Conservation (phyloP, 768 basidiomycete species). For the Mycena floridula region DNA sequence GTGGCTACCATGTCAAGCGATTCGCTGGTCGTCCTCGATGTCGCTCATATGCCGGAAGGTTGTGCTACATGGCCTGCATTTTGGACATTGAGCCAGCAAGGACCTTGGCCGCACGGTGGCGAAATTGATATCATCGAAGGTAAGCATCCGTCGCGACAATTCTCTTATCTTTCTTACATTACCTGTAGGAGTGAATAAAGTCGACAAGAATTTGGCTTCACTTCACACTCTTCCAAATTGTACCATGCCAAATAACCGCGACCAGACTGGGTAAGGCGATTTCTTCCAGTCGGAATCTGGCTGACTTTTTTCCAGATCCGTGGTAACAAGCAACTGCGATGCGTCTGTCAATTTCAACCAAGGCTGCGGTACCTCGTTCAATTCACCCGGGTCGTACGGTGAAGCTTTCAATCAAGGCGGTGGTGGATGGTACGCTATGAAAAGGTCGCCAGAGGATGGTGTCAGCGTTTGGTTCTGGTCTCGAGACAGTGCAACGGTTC, state of each 20-base stretch:
- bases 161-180: background rate
- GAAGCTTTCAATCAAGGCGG: slow-evolving; percentile 39
- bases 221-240: slow-evolving; percentile 50
- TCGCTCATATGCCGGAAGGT: slow-evolving; percentile 56
- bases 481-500: slow-evolving; percentile 36
- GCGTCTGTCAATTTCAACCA: slow-evolving; percentile 44
- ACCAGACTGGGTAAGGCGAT: slow-evolving; percentile 40
- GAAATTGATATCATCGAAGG: slow-evolving; percentile 62
- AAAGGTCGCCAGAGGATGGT: slow-evolving; percentile 31
- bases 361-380: slow-evolving; percentile 52
- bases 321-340: slow-evolving; percentile 43
- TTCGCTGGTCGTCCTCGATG: slow-evolving; percentile 42
- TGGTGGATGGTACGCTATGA: slow-evolving; percentile 60
- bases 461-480: slow-evolving; percentile 63
- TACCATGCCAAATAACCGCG: slow-evolving; percentile 31
- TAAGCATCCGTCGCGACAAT: slow-evolving; percentile 11
- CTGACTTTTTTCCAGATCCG: slow-evolving; percentile 19
- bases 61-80: slow-evolving; percentile 61
- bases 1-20: slow-evolving; percentile 40
- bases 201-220: slow-evolving; percentile 39
- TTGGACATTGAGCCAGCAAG: slow-evolving; percentile 45
- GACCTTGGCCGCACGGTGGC: slow-evolving; percentile 57
- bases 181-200: slow-evolving; percentile 43
- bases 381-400: slow-evolving; percentile 36
- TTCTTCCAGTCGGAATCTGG: background rate